Evolutionary conservation across 1,284 basidiomycete species (phyloP).

Genomic region (Xerocomus amazonicus): DNA sequence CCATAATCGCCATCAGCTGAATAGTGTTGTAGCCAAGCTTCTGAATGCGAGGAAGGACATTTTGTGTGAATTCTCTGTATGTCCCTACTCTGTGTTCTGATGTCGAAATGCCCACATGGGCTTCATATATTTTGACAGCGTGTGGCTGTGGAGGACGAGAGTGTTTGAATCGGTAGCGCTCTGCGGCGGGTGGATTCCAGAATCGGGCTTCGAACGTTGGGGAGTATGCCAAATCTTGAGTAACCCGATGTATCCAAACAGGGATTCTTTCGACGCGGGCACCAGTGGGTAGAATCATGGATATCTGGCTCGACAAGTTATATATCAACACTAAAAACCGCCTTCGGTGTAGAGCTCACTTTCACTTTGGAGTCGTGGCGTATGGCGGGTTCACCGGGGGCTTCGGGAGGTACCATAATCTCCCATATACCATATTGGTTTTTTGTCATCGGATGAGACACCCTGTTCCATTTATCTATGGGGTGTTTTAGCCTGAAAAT

Average conservation of each 20-base stretch:
- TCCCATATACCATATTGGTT: conserved; percentile 94
- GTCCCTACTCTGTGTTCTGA: conserved; percentile 84
- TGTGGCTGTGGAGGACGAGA: conserved; percentile 64
- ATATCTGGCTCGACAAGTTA: conserved; percentile 52
- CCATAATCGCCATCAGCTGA: conserved; percentile 97
- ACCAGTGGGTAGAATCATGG: conserved; percentile 76
- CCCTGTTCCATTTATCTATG: conserved; percentile 86
- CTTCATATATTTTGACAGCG: conserved; percentile 89
- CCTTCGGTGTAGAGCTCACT: conserved; percentile 38
- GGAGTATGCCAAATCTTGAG: conserved; percentile 88
- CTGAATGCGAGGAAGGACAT: conserved; percentile 86
- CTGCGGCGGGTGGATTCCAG: conserved; percentile 84
- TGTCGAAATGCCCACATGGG: conserved; percentile 96
- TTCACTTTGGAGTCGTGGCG: conserved; percentile 95
- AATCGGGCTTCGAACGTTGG: conserved; percentile 96
- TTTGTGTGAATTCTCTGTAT: conserved; percentile 91
- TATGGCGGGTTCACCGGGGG: conserved; percentile 75
- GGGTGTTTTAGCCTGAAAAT: conserved; percentile 2
- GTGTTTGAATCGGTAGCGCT: conserved; percentile 84
- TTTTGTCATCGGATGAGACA: conserved; percentile 82
- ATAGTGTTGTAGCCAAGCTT: conserved; percentile 94
- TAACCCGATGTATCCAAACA: conserved; percentile 92
- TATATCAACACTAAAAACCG: not conserved
- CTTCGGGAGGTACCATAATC: conserved; percentile 70
- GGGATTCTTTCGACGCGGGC: conserved; percentile 89